A percentile compares a stretch with the other conserved stretches of the same genome.
phyloP scores from a whole-genome alignment of 768 basidiomycete genomes.

The Boletus pseudopeckii region DNA sequence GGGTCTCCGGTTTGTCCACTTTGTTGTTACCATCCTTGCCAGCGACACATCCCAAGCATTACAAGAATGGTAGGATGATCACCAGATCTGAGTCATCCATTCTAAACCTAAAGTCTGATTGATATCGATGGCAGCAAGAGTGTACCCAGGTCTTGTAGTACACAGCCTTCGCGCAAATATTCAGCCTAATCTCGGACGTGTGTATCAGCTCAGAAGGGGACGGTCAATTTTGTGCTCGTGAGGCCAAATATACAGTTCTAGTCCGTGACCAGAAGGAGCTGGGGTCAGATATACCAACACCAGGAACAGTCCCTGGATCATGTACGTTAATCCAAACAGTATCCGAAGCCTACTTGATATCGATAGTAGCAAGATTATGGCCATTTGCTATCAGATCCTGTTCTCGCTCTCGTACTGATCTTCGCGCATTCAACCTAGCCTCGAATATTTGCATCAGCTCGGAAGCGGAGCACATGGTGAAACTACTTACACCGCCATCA shows the following conservation, averaged over 20 bases:
- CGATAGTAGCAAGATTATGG: not conserved
- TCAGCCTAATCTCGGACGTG: not conserved
- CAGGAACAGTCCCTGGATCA: not conserved
- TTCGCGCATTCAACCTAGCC: slow-evolving; percentile 3
- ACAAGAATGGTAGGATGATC: too few relatives aligned
- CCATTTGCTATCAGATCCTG: not conserved
- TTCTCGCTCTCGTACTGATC: not conserved
- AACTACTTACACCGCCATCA: slow-evolving; percentile 10
- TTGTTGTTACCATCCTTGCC: not conserved
- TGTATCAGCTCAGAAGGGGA: too few relatives aligned
- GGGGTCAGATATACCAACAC: too few relatives aligned
- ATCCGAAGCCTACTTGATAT: slow-evolving; percentile 32
- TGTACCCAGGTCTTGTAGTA: not conserved
- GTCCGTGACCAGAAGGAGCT: not conserved
- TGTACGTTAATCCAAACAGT: too few relatives aligned
- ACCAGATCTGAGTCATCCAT: too few relatives aligned
- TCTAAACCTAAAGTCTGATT: not conserved
- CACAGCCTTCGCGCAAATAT: not conserved
- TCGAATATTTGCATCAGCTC: not conserved
- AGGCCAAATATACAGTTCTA: not conserved
- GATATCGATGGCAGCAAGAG: not conserved
- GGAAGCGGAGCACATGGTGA: not conserved
- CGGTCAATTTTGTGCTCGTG: too few relatives aligned
- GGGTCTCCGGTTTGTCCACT: slow-evolving; percentile 39
- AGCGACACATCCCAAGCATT: not conserved